Evolutionary conservation across 495 filamentous ascomycete genomes (phyloP), one percentile per base, ranked within the genome.

Genomic region (Chaetomium cochliodes): DNA sequence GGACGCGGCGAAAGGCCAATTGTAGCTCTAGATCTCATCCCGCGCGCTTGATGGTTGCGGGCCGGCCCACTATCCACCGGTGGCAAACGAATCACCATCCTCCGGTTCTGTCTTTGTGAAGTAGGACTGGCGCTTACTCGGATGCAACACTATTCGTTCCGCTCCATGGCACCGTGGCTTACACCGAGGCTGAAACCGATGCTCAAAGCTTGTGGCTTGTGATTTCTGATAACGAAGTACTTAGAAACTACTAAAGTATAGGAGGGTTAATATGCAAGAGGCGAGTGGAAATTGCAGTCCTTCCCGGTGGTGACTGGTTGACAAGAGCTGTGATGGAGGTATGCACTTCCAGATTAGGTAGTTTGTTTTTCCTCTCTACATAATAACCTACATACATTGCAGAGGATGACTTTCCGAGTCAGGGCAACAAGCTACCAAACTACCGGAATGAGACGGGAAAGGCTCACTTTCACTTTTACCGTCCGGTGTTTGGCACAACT

Each of bases 41-140:
- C 26, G 28, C 13, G 52, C 52, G 52, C 52, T 54, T 54, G 52
- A 20, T 54, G 52, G 16, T 16, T 18, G 26, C 28, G 15, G 15
- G 16, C 8, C 22, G 33, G 44, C 52, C 52, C 28, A 16, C 52
- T 9, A 33, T 33, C 20, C 5, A 33, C 13, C 2, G 16, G 23
- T 26, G 12, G 9, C 9, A 20, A 44, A 18, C 41, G 41, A 44
- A 44, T 44, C 41, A 44, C 13, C 41, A 44, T 18, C 13, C 13
- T 44, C 16, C 13, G 2, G 11, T 18, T 11, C 11, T 44, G 41
- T 44, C 41, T 15, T 41, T 11, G 39, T 15, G 9, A 41, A 12
- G 39, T 15, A 28, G 52, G 23, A n/a, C 52, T 23, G 52, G 52
- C 52, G 52, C 52, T 54, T 54, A 54, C 1, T 18, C 41, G 41